phyloP scores from a whole-genome alignment of 2,329 filamentous ascomycete genomes.

The Dactylellina cionopaga region DNA sequence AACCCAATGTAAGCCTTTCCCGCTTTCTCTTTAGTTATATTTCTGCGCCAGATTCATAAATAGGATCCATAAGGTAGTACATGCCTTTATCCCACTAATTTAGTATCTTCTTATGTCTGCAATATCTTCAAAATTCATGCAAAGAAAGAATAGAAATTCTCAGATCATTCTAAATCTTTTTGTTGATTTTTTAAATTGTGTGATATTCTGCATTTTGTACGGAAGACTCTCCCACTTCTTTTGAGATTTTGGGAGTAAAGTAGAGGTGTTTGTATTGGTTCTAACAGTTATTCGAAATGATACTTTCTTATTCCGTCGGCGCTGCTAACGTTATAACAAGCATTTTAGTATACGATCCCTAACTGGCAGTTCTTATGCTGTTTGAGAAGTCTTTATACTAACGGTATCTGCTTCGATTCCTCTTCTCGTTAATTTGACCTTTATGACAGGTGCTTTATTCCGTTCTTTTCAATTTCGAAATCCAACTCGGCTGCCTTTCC shows the following conservation, averaged over 20 bases:
- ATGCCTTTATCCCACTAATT: slow-evolving; percentile 63
- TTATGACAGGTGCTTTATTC: slow-evolving; percentile 44
- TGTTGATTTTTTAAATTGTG: slow-evolving; percentile 76
- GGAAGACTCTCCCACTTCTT: slow-evolving; percentile 91
- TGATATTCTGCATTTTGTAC: slow-evolving; percentile 73
- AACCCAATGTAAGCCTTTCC: slow-evolving; percentile 87
- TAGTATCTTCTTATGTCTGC: background rate
- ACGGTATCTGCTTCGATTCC: background rate
- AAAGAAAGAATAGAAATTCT: slow-evolving; percentile 62
- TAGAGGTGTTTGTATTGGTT: slow-evolving; percentile 91
- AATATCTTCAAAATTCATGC: no score
- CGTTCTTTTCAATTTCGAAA: slow-evolving; percentile 28
- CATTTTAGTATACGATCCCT: slow-evolving; percentile 75
- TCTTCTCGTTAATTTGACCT: slow-evolving; percentile 34
- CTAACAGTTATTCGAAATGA: slow-evolving; percentile 79
- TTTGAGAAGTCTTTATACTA: slow-evolving; percentile 18
- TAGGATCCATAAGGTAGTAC: slow-evolving; percentile 94
- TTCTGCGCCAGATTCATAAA: slow-evolving; percentile 91
- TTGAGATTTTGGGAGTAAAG: slow-evolving; percentile 94
- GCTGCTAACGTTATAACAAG: slow-evolving; percentile 83
- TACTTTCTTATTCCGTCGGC: slow-evolving; percentile 92
- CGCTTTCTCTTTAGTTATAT: slow-evolving; percentile 79
- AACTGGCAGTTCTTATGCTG: slow-evolving; percentile 70
- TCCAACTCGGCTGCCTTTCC: no score
- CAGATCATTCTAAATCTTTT: slow-evolving; percentile 76